phyloP scores from a whole-genome alignment of 2,329 filamentous ascomycete species.

The Talaromyces atroroseus region DNA sequence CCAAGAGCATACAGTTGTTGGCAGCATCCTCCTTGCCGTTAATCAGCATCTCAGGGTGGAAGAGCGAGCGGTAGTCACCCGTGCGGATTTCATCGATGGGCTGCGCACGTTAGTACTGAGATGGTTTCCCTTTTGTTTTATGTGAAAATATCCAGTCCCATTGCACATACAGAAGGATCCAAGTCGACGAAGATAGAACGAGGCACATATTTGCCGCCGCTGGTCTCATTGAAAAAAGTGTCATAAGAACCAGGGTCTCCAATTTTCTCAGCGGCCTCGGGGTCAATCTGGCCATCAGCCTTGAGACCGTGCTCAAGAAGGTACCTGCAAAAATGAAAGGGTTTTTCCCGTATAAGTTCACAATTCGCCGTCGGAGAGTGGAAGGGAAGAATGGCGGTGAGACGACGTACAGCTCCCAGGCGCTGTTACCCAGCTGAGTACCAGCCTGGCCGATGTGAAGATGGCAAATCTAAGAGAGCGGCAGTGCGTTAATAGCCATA shows the following conservation, averaged over 20 bases:
- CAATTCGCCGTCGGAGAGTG: neutral
- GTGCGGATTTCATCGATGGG: slow-evolving; percentile 64
- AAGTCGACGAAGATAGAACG: slow-evolving; percentile 64
- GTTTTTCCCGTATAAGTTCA: neutral
- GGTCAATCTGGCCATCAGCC: slow-evolving; percentile 54
- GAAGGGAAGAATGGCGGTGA: slow-evolving; percentile 25
- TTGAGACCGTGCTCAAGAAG: slow-evolving; percentile 61
- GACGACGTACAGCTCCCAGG: slow-evolving; percentile 62
- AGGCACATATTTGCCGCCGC: slow-evolving; percentile 61
- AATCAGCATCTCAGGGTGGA: slow-evolving; percentile 61
- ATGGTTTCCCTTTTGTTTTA: no score
- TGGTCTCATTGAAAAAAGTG: slow-evolving; percentile 63
- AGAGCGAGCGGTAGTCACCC: slow-evolving; percentile 57
- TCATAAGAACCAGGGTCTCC: slow-evolving; percentile 55
- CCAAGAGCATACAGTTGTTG: slow-evolving; percentile 53
- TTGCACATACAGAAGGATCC: slow-evolving; percentile 53
- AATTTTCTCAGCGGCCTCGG: slow-evolving; percentile 46
- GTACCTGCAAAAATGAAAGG: slow-evolving; percentile 44
- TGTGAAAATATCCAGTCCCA: neutral
- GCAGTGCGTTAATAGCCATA: neutral
- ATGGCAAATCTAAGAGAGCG: slow-evolving; percentile 52
- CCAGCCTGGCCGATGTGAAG: slow-evolving; percentile 65
- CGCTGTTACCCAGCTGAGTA: slow-evolving; percentile 62
- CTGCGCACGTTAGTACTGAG: slow-evolving; percentile 26
- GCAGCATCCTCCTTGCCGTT: slow-evolving; percentile 65